Percentiles rank a stretch among this genome's conserved stretches.
These are phyloP conservation scores for Xylariaceae sp. DNA, from an alignment of 2,329 filamentous ascomycete genomes.

Conservation along the genomic window DNA sequence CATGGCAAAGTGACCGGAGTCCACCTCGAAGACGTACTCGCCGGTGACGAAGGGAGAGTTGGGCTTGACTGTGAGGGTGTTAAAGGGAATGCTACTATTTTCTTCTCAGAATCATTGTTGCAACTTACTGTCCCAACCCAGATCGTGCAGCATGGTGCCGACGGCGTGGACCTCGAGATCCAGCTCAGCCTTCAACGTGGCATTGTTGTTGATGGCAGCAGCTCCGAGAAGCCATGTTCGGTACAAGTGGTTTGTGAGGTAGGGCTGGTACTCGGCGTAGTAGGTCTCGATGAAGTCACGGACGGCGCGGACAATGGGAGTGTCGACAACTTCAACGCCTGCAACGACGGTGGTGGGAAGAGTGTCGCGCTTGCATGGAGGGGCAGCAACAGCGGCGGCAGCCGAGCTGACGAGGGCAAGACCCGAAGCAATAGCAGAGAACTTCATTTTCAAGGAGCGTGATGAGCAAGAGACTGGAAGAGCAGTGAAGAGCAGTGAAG, in stretches of 20 bases:
- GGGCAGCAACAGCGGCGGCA: not conserved
- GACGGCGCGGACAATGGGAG: slow-evolving; percentile 8
- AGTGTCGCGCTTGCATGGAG: not conserved
- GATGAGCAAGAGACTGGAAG: too few species aligned
- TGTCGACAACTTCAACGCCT: slow-evolving; percentile 16
- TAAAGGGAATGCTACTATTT: too few species aligned
- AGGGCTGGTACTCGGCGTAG: slow-evolving; percentile 16
- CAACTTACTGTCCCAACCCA: slow-evolving; percentile 17
- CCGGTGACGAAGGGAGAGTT: slow-evolving; percentile 11
- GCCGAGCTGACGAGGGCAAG: not conserved
- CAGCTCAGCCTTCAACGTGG: slow-evolving; percentile 12
- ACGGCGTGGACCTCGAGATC: slow-evolving; percentile 16
- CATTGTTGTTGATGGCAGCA: slow-evolving; percentile 15
- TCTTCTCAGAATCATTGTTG: too few species aligned
- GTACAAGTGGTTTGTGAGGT: slow-evolving; percentile 12
- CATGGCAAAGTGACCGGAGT: slow-evolving; percentile 16
- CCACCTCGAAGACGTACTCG: slow-evolving; percentile 12
- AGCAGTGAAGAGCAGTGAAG: too few species aligned
- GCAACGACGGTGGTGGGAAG: slow-evolving; percentile 12
- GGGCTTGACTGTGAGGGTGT: slow-evolving; percentile 9
- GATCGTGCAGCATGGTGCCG: slow-evolving; percentile 11
- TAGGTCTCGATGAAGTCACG: slow-evolving; percentile 12
- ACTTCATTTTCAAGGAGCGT: not conserved
- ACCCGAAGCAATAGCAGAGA: not conserved
- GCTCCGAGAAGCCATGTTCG: slow-evolving; percentile 15